phyloP scores from a whole-genome alignment of 192 early-diverging fungal species.

The Coemansia nantahalensis region DNA sequence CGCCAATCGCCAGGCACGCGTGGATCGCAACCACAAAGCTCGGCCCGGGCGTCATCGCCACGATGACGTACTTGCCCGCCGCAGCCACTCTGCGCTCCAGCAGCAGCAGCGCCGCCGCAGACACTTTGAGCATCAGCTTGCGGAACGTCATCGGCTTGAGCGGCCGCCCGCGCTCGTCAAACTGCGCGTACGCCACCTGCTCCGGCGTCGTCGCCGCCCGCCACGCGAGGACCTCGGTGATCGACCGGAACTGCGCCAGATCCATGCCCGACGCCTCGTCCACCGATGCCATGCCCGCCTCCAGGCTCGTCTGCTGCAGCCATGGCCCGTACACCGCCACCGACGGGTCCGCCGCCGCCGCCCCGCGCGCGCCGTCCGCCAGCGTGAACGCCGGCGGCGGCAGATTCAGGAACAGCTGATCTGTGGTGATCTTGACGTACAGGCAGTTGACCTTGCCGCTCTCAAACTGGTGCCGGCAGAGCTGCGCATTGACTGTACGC shows the following conservation, averaged over 20 bases:
- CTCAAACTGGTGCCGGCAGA: constrained; percentile 65
- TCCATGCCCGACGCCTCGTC: constrained; percentile 74
- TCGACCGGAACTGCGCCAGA: constrained; percentile 62
- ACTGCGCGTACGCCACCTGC: constrained; percentile 58
- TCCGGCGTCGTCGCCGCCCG: constrained; percentile 63
- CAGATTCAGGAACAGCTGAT: constrained; percentile 63
- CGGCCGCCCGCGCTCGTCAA: constrained; percentile 62
- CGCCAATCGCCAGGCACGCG: constrained; percentile 79
- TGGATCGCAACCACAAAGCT: constrained; percentile 70
- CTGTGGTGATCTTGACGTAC: constrained; percentile 59
- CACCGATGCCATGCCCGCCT: constrained; percentile 57
- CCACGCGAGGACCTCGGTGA: constrained; percentile 75
- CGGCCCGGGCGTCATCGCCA: constrained; percentile 65
- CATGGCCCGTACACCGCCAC: constrained; percentile 49
- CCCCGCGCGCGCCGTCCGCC: constrained; percentile 33
- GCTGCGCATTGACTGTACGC: constrained; percentile 61
- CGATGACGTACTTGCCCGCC: constrained; percentile 58
- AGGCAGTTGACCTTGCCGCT: constrained; percentile 56
- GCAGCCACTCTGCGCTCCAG: constrained; percentile 58
- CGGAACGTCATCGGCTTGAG: constrained; percentile 65
- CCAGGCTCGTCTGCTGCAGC: constrained; percentile 71
- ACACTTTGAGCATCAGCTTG: constrained; percentile 67
- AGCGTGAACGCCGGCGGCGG: constrained; percentile 48
- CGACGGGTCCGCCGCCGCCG: constrained; percentile 25
- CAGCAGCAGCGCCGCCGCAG: constrained; percentile 62